These are phyloP conservation scores for Apiotrichum domesticum DNA, from an alignment of 1,284 basidiomycete genomes.

Conservation along the genomic window DNA sequence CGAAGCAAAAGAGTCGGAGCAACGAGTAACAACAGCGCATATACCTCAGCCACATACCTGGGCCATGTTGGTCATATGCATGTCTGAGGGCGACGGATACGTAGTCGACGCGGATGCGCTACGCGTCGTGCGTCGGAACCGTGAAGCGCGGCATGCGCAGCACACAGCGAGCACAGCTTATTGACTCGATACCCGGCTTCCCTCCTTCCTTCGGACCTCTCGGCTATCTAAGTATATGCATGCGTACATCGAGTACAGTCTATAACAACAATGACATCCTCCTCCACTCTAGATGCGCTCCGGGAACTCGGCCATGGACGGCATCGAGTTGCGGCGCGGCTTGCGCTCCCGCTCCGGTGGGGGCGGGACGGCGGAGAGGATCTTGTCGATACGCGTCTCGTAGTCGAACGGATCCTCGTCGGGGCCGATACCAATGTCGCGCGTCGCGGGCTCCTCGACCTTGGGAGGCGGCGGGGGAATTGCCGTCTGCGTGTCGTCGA, in stretches of 20 bases:
- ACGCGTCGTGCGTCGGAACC: no score
- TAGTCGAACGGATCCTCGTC: slow-evolving; percentile 33
- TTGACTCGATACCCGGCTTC: no score
- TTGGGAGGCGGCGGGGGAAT: slow-evolving; percentile 6
- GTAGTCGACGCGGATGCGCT: no score
- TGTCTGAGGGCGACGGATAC: no score
- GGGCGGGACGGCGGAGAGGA: slow-evolving; percentile 9
- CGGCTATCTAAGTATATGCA: not conserved
- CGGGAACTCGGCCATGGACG: not conserved
- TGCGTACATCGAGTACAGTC: not conserved
- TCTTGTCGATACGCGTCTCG: slow-evolving; percentile 23
- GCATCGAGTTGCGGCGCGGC: slow-evolving; percentile 1
- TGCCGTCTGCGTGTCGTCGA: slow-evolving; percentile 3
- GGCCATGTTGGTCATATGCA: no score
- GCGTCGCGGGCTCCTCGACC: slow-evolving; percentile 17
- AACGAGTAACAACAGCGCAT: no score
- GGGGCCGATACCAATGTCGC: slow-evolving; percentile 34
- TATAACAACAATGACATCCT: not conserved
- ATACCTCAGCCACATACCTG: no score
- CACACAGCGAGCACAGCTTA: no score
- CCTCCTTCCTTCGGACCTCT: not conserved
- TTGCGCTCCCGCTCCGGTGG: slow-evolving; percentile 7
- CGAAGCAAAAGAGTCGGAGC: no score
- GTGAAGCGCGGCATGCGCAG: no score
- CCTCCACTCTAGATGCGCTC: slow-evolving; percentile 9